Percentiles rank a stretch among this genome's conserved stretches.
Conservation (phyloP, 1,139 yeast species). For the Petasospora fabianii region DNA sequence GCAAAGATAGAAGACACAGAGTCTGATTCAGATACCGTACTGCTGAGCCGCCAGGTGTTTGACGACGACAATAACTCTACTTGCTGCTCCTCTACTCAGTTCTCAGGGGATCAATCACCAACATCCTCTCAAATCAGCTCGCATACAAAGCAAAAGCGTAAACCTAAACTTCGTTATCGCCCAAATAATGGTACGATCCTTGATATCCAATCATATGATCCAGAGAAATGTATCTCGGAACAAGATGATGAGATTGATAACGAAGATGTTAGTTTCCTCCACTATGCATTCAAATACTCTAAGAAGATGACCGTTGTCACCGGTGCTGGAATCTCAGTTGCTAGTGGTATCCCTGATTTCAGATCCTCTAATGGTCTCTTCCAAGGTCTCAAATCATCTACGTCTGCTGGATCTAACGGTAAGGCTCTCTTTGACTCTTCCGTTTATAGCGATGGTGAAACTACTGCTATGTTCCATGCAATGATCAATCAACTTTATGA, state of each 20-base stretch:
- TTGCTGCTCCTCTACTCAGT: no score
- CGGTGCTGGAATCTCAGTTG: conserved; percentile 90
- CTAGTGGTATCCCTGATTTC: conserved; percentile 89
- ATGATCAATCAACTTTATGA: conserved; percentile 64
- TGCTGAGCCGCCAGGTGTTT: conserved; percentile 3
- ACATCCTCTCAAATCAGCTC: neutral
- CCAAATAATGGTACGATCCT: conserved; percentile 41
- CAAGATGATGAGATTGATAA: conserved; percentile 31
- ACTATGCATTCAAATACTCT: conserved; percentile 45
- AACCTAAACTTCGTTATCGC: conserved; percentile 39
- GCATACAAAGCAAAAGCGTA: conserved; percentile 24
- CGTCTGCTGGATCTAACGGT: conserved; percentile 53
- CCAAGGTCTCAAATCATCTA: conserved; percentile 49
- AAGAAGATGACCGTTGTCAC: conserved; percentile 53
- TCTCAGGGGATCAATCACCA: no score
- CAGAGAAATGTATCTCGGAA: conserved; percentile 26
- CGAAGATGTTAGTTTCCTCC: conserved; percentile 39
- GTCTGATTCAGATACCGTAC: neutral
- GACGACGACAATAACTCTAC: no score
- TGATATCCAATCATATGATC: conserved; percentile 30
- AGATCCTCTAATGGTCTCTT: conserved; percentile 77
- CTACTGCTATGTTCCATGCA: conserved; percentile 63
- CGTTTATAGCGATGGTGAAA: conserved; percentile 63
- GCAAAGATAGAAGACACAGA: conserved; percentile 6
- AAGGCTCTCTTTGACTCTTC: conserved; percentile 79